Evolutionary conservation across 2,329 filamentous ascomycete species (phyloP), one percentile per base, ranked within the genome.

Genomic region (Ceratocystiopsis sp.): DNA sequence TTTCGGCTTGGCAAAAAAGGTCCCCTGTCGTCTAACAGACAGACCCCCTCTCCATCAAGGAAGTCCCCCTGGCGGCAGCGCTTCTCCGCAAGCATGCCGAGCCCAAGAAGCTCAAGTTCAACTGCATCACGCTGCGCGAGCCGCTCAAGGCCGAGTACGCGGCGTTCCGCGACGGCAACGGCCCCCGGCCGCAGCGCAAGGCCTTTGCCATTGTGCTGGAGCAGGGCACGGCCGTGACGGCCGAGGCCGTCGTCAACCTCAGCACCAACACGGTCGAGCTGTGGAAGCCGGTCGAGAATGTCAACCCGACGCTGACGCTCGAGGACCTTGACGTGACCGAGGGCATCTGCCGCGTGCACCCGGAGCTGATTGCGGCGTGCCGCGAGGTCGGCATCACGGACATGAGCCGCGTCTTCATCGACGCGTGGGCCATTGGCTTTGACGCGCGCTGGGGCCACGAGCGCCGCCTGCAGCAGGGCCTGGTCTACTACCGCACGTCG

Each of bases 391-490:
- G 84, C 13, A 71, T 71, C 45, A 71, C 81, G 51, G 83, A 93
- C 49, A 94, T 95, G 87, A 65, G 87, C 66, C 94, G 93, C 61
- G 84, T 95, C 39, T 94, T 91, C 64, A 93, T 86, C 59, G 87
- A 95, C 57, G 84, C 84, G 12, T 95, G 87, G 87, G 94, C 87
- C 1, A 93, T 95, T 59, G 87, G 87, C 41, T 93, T 85, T 55
- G 87, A 95, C 53, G 84, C 93, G 62, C 79, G 87, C 39, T 91
- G 87, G 55, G 86, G 86, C 47, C 89, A 65, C 56, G 68, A 68
- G 36, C 69, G 85, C 39, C 78, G 87, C 43, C 73, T 94, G 6
- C 87, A 95, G 61, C 87, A 95, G 62, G 87, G 85, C 3, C 66
- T 95, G 43, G 93, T 94, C 83, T 95, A 95, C 67, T 95, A 93